Conservation (phyloP, 2,329 filamentous ascomycete genomes). For the Claviceps capensis region DNA sequence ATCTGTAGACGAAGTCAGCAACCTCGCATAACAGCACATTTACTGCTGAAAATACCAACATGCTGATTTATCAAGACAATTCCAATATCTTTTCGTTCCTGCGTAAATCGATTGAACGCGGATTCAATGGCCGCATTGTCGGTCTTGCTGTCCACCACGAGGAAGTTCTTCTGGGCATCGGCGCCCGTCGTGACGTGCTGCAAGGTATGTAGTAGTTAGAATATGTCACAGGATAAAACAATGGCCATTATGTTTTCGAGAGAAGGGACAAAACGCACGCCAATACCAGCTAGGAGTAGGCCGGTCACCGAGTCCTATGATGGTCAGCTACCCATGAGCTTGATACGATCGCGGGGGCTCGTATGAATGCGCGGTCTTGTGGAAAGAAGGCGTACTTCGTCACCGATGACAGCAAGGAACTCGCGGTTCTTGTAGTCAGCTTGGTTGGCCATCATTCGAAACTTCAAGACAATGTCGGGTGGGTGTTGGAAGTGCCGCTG, state of each 20-base stretch:
- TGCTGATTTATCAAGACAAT: constrained; percentile 97
- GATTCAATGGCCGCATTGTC: constrained; percentile 77
- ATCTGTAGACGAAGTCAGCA: constrained; percentile 40
- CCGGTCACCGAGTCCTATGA: constrained; percentile 87
- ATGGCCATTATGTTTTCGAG: background rate
- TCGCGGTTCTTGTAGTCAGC: constrained; percentile 70
- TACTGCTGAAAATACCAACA: constrained; percentile 34
- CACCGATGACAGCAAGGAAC: constrained; percentile 94
- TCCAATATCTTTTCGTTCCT: constrained; percentile 87
- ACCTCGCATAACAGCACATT: background rate
- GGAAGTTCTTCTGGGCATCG: constrained; percentile 91
- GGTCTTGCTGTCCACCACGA: constrained; percentile 90
- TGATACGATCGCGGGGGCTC: background rate
- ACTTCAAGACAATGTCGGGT: background rate
- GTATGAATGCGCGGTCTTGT: background rate
- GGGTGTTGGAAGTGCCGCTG: background rate
- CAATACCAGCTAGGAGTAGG: constrained; percentile 85
- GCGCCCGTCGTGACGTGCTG: constrained; percentile 85
- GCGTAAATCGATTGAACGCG: constrained; percentile 80
- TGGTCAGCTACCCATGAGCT: constrained; percentile 14
- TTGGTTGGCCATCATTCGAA: constrained; percentile 32
- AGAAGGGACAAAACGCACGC: constrained; percentile 37
- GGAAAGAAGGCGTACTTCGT: constrained; percentile 54
- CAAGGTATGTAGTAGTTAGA: background rate
- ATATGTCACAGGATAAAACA: background rate